phyloP scores from a whole-genome alignment of 73 alveolate genomes.

The Stentor coeruleus region DNA sequence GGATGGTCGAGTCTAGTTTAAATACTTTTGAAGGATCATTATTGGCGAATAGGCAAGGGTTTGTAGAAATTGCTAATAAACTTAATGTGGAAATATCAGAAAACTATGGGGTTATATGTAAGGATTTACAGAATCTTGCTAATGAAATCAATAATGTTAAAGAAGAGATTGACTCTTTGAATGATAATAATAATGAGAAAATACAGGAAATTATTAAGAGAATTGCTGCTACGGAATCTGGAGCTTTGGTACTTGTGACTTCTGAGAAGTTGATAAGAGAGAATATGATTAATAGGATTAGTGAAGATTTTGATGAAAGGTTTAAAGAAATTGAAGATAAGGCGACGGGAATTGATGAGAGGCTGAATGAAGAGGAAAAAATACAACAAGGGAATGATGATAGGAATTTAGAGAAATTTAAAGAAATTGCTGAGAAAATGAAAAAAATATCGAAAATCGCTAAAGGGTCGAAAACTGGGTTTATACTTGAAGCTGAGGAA shows the following conservation, averaged over 20 bases:
- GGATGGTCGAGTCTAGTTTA: conserved; percentile 47
- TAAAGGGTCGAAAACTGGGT: not conserved
- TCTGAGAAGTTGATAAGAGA: conserved; percentile 49
- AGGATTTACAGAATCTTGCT: conserved; percentile 45
- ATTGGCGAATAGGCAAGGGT: conserved; percentile 45
- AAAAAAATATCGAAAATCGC: not conserved
- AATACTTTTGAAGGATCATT: conserved; percentile 25
- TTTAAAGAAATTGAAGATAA: conserved; percentile 2
- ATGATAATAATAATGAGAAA: conserved; percentile 28
- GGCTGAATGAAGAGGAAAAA: conserved; percentile 23
- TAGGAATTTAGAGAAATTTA: not conserved
- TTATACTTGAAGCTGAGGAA: conserved; percentile 7
- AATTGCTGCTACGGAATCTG: conserved; percentile 40
- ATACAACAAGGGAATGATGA: conserved; percentile 19
- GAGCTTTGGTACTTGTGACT: conserved; percentile 31
- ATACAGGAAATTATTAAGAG: conserved; percentile 16
- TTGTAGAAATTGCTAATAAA: conserved; percentile 36
- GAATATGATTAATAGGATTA: conserved; percentile 33
- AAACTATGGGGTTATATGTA: conserved; percentile 38
- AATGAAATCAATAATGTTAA: conserved; percentile 35
- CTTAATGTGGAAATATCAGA: conserved; percentile 32
- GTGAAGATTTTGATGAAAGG: conserved; percentile 19
- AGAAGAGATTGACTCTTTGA: conserved; percentile 29
- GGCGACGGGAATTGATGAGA: not conserved
- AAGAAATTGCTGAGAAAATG: conserved; percentile 4